Evolutionary conservation across 768 basidiomycete genomes (phyloP).

Genomic region (Lentinus tigrinus): DNA sequence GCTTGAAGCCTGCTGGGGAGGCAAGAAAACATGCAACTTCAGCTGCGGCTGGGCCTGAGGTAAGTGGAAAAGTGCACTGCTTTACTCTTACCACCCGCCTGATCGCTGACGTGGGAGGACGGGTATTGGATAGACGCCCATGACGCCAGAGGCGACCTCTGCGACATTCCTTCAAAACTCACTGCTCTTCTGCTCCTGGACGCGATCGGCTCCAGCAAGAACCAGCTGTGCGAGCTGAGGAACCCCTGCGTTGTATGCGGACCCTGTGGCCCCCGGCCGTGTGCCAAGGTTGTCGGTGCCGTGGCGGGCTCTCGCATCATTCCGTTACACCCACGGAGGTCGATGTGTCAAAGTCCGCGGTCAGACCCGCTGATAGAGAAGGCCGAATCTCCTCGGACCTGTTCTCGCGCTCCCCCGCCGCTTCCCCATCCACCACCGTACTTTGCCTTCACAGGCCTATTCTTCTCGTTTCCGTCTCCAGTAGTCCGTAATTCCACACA

Average conservation of each 20-base stretch:
- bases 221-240: background rate
- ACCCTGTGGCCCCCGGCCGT: background rate
- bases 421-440: background rate
- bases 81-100: background rate
- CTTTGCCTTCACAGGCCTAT: background rate
- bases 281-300: background rate
- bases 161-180: background rate
- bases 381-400: conserved; percentile 18
- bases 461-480: background rate
- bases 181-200: background rate
- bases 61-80: background rate
- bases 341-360: conserved; percentile 10
- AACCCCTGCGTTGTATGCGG: background rate
- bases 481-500: conserved; percentile 1
- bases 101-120: background rate
- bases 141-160: background rate
- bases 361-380: conserved; percentile 1
- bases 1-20: background rate
- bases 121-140: background rate
- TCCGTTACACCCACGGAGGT: background rate
- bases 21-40: background rate
- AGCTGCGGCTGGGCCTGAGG: background rate
- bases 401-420: conserved; percentile 5
- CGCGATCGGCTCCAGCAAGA: background rate
- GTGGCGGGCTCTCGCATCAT: conserved; percentile 1